Evolutionary conservation across 371 early-diverging fungal species (phyloP), one percentile per base, ranked within the genome.

Genomic region (Actinomucor elegans): DNA sequence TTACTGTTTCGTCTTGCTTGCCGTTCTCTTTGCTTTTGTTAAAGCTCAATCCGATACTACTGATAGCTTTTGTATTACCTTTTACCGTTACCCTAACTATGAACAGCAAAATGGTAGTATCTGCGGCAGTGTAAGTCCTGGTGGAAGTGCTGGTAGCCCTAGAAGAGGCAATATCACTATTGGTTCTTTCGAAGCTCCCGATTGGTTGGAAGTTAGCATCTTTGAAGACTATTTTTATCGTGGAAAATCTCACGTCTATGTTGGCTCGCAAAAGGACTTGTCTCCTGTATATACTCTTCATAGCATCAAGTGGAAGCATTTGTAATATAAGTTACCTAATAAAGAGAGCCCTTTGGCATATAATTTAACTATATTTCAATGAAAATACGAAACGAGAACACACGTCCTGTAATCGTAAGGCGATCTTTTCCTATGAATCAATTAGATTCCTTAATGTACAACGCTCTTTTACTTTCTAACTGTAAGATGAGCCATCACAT

Each of bases 271-370:
- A 46, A 37, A 46, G 20, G 37, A 46, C 3, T 46, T 54, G 15
- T 24, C 21, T 18, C 54, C 54, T 31, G 24, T 46, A 37, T 17
- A 46, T 12, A 29, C 44, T 14, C 36, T 54, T 23, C 28, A 46
- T 23, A 54, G 54, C 31, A 46, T 54, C 23, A 54, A 54, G 28
- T 54, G 54, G 54, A 54, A 54, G 11, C 45, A 38, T 31, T 36
- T 54, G 38, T 50, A 50, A 50, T 48, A n/a, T n/a, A n/a, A n/a
- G n/a, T n/a, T n/a, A n/a, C n/a, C n/a, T n/a, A n/a, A n/a, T n/a
- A n/a, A n/a, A n/a, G n/a, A n/a, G n/a, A n/a, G n/a, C n/a, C n/a
- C n/a, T n/a, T n/a, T n/a, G n/a, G n/a, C n/a, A n/a, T n/a, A n/a
- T n/a, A n/a, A n/a, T n/a, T n/a, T n/a, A n/a, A n/a, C n/a, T n/a